Evolutionary conservation across 2,329 filamentous ascomycete genomes (phyloP), one percentile per base, ranked within the genome.

Genomic region (Gliomastix tumulicola): DNA sequence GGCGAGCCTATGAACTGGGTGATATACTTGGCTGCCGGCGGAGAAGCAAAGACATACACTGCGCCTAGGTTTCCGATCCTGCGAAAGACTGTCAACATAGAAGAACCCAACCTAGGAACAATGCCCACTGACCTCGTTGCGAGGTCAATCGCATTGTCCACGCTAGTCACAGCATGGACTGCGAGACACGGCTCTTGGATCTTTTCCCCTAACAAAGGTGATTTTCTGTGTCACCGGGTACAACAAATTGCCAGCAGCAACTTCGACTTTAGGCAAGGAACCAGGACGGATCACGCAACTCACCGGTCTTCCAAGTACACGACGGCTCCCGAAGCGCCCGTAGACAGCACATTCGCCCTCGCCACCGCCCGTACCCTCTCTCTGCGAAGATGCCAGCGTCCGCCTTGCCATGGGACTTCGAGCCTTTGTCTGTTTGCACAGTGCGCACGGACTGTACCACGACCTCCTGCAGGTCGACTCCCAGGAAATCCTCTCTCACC

Each of bases 1-100:
- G 68, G 56, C 4, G 73, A 60, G 8, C 61, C 47, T 23, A 80
- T 55, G 50, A 74, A 78, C 43, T 81, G 73, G 7, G 65, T 61
- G 5, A 82, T 59, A 43, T 81, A 82, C 49, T 81, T 82, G 13
- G 67, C 72, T 3, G 68, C 56, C 3, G 58, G 43, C 0, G 66
- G 58, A 17, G 58, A 57, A 9, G 67, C 66, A 48, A 78, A 81
- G 42, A 72, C 59, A 45, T 76, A 79, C 3, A 66, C 59, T 16
- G 70, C 70, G 1, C 66, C 53, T 2, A 70, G 38, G 7, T 34
- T 32, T 13, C 46, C 38, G 9, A 43, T 34, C 46, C 1, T 58
- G 38, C 41, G 18, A 28, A 46, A 39, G 13, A 36, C 4, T 28
- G 10, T 16, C n/a, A 28, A 3, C 10, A 28, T 28, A 12, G 17